Conservation (phyloP, 129 eudicot genomes). For the Mikania micrantha region DNA sequence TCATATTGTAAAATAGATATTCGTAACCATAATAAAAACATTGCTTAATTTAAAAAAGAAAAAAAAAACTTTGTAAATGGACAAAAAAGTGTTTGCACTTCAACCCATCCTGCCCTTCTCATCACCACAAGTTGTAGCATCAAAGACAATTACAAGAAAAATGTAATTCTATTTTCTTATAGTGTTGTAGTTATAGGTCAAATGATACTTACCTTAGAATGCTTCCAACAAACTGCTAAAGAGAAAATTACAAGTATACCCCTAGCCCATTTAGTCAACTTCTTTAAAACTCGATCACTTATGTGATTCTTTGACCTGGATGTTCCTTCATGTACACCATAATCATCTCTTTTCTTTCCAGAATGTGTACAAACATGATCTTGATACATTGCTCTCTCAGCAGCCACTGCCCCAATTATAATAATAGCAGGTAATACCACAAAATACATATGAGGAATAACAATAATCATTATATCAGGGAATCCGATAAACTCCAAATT, state of each 20-base stretch:
- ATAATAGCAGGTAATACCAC: conserved; percentile 63
- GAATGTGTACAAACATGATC: conserved; percentile 43
- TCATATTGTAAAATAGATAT: not conserved
- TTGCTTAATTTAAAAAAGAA: not conserved
- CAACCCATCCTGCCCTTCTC: not conserved
- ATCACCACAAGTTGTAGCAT: not conserved
- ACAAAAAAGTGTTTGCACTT: not conserved
- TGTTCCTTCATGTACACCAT: conserved; percentile 5
- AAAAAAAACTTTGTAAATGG: not conserved
- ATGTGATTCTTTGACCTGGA: conserved; percentile 6
- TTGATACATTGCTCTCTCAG: conserved; percentile 59
- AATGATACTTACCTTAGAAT: conserved; percentile 51
- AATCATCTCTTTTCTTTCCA: conserved; percentile 71
- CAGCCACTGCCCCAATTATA: conserved; percentile 44
- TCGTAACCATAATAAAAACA: not conserved
- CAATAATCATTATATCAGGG: conserved; percentile 89
- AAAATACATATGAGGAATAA: conserved; percentile 71
- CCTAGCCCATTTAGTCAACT: conserved; percentile 42
- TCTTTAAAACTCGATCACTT: conserved; percentile 5
- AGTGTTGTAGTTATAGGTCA: not conserved
- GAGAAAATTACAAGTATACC: conserved; percentile 42
- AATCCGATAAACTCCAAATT: conserved; percentile 48
- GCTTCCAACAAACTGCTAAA: conserved; percentile 68
- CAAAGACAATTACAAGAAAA: not conserved
- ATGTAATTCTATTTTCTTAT: not conserved